A percentile compares a stretch with the other conserved stretches of the same genome.
Conservation (phyloP, 129 eudicot genomes). For the Arctium minus region DNA sequence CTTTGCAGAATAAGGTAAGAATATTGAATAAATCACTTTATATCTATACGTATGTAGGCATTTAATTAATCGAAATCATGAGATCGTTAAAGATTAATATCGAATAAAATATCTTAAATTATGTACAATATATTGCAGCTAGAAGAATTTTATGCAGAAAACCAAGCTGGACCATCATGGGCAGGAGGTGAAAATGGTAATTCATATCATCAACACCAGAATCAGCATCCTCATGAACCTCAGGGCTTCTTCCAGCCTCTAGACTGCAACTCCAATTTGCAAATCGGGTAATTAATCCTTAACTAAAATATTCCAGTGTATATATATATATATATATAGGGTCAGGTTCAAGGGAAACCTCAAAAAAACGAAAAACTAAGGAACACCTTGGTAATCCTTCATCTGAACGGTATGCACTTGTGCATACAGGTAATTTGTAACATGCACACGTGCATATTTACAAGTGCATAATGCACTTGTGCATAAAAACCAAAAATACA, state of each 20-base stretch:
- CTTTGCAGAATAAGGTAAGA: slow-evolving; percentile 63
- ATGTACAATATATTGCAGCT: slow-evolving; percentile 32
- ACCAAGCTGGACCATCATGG: slow-evolving; percentile 78
- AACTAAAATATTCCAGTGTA: background rate
- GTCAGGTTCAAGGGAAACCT: no score
- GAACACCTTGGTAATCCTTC: no score
- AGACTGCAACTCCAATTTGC: slow-evolving; percentile 75
- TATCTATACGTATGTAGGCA: background rate
- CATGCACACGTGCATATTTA: no score
- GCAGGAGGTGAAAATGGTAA: slow-evolving; percentile 59
- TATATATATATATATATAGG: no score
- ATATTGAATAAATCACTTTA: background rate
- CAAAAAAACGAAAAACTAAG: no score
- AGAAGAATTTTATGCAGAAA: slow-evolving; percentile 63
- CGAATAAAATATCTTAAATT: background rate
- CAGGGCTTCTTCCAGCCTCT: slow-evolving; percentile 85
- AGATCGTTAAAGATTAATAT: background rate
- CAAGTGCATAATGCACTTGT: no score
- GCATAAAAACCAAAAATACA: no score
- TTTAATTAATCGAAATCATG: background rate
- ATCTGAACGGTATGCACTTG: no score
- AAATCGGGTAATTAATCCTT: slow-evolving; percentile 62
- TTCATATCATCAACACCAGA: slow-evolving; percentile 57
- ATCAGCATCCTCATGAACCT: slow-evolving; percentile 59
- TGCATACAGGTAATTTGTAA: no score